phyloP scores from a whole-genome alignment of 2,329 filamentous ascomycete genomes.

The Exophiala alcalophila region DNA sequence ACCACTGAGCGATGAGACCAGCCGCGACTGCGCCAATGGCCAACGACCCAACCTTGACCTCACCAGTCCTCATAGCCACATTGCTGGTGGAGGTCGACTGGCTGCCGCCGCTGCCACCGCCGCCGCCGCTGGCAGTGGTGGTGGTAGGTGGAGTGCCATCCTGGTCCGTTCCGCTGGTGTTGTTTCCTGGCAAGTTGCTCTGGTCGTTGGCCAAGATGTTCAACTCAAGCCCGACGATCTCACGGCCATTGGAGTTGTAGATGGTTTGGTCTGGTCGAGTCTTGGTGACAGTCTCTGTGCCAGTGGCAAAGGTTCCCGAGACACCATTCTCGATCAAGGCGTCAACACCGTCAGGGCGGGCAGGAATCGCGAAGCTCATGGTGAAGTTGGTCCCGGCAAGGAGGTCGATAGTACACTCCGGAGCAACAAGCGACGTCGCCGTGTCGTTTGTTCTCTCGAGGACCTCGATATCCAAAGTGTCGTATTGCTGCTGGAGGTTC shows the following conservation, averaged over 20 bases:
- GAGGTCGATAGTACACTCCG: slow-evolving; percentile 63
- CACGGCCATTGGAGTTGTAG: slow-evolving; percentile 52
- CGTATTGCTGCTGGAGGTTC: slow-evolving; percentile 72
- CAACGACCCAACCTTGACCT: slow-evolving; percentile 17
- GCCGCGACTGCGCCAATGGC: slow-evolving; percentile 17
- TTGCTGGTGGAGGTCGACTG: slow-evolving; percentile 20
- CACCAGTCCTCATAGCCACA: slow-evolving; percentile 18
- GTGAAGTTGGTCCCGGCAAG: slow-evolving; percentile 68
- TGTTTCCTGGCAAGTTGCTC: slow-evolving; percentile 56
- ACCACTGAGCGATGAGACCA: slow-evolving; percentile 23
- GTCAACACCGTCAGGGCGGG: slow-evolving; percentile 63
- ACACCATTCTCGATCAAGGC: slow-evolving; percentile 76
- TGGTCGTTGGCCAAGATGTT: slow-evolving; percentile 50
- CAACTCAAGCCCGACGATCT: slow-evolving; percentile 63
- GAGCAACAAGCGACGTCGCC: slow-evolving; percentile 54
- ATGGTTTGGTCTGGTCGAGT: slow-evolving; percentile 59
- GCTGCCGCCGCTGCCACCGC: slow-evolving; percentile 15
- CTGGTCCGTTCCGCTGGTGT: slow-evolving; percentile 35
- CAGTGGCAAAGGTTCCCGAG: slow-evolving; percentile 55
- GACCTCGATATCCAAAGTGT: slow-evolving; percentile 66
- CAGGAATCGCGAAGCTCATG: slow-evolving; percentile 75
- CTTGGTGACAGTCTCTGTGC: slow-evolving; percentile 59
- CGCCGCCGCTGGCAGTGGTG: slow-evolving; percentile 9
- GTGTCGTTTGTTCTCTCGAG: slow-evolving; percentile 63
- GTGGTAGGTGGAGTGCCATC: slow-evolving; percentile 24